Evolutionary conservation across 2,329 filamentous ascomycete genomes (phyloP).

Genomic region (Mycogone perniciosa): DNA sequence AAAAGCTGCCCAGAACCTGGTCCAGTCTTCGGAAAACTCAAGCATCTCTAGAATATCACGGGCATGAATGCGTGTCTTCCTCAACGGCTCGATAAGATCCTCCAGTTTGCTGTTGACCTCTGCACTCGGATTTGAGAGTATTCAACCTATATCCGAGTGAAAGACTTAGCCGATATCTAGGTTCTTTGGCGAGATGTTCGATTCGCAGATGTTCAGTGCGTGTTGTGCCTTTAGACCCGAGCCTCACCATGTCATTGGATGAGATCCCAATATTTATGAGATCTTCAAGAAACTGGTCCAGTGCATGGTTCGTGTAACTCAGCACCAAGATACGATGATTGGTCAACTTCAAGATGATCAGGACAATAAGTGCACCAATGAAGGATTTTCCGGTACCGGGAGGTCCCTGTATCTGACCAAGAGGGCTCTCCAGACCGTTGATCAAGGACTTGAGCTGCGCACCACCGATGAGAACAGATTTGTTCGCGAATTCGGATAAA

Average conservation of each 20-base stretch:
- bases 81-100: not conserved
- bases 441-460: conserved; percentile 53
- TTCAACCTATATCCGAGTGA: not conserved
- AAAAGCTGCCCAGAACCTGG: conserved; percentile 52
- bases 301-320: conserved; percentile 57
- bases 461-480: conserved; percentile 19
- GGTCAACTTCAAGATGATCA: conserved; percentile 45
- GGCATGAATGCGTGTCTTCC: not conserved
- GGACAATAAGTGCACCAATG: conserved; percentile 58
- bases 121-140: not conserved
- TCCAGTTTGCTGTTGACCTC: not conserved
- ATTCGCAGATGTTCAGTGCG: conserved; percentile 44
- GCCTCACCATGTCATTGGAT: conserved; percentile 45
- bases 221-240: conserved; percentile 53
- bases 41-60: conserved; percentile 30
- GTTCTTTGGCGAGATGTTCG: conserved; percentile 28
- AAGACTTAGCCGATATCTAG: not conserved
- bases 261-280: conserved; percentile 53
- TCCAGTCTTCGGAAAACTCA: conserved; percentile 46
- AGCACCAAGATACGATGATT: conserved; percentile 52
- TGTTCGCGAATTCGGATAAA: conserved; percentile 19
- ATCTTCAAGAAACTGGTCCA: conserved; percentile 56
- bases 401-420: conserved; percentile 65
- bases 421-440: conserved; percentile 42
- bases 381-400: conserved; percentile 75